These are phyloP conservation scores for Diphasiastrum complanatum DNA, from an alignment of 83 land plant genomes.

Conservation along the genomic window DNA sequence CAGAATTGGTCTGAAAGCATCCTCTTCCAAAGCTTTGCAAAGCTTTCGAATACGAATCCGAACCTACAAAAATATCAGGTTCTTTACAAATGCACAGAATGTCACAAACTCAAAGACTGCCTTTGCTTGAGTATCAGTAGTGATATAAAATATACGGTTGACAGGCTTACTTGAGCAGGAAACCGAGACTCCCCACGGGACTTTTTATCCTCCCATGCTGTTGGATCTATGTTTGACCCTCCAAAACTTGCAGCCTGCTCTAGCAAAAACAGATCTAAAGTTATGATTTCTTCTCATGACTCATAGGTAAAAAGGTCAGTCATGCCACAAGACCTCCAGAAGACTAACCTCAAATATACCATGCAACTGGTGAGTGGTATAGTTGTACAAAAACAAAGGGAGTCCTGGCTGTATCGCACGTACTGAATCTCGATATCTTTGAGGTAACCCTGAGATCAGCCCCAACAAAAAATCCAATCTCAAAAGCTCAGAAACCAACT, in stretches of 20 bases:
- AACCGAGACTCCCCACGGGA: constrained; percentile 84
- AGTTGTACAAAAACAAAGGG: constrained; percentile 82
- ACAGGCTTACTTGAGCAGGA: constrained; percentile 70
- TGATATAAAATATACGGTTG: background rate
- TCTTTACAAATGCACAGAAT: too few relatives aligned
- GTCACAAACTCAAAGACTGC: too few relatives aligned
- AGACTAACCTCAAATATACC: constrained; percentile 81
- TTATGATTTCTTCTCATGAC: background rate
- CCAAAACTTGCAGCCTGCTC: constrained; percentile 84
- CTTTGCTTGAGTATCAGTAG: too few relatives aligned
- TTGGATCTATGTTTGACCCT: constrained; percentile 86
- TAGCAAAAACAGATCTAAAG: background rate
- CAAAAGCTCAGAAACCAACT: too few relatives aligned
- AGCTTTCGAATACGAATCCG: constrained; percentile 52
- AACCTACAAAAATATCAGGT: too few relatives aligned
- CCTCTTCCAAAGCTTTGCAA: constrained; percentile 71
- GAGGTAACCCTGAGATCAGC: constrained; percentile 61
- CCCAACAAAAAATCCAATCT: too few relatives aligned
- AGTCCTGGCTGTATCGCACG: constrained; percentile 84
- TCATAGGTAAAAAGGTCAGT: background rate
- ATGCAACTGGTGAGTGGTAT: constrained; percentile 85
- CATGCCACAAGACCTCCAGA: background rate
- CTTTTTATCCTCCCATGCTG: constrained; percentile 93
- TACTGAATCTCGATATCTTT: constrained; percentile 80
- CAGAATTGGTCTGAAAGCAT: constrained; percentile 68